Conservation (phyloP, 169 alveolate genomes). For the Perkinsus olseni region DNA sequence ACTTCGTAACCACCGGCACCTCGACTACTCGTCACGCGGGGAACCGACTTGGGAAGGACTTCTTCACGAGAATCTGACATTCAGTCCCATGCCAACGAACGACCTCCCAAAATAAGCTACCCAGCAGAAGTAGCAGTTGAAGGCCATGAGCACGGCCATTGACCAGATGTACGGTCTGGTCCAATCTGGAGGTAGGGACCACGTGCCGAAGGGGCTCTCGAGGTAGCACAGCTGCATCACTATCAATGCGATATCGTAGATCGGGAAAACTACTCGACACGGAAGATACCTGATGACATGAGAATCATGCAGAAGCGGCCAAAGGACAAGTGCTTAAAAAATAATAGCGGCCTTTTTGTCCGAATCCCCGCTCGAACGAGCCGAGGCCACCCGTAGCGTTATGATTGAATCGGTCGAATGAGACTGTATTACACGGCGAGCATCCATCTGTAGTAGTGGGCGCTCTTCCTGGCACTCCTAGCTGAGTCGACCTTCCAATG, state of each 20-base stretch:
- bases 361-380: too few species aligned
- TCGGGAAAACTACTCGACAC: not conserved
- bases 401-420: too few species aligned
- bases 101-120: not conserved
- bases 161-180: not conserved
- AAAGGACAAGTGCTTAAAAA: too few species aligned
- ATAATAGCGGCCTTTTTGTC: too few species aligned
- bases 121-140: not conserved
- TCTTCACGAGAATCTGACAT: not conserved
- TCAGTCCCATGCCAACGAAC: not conserved
- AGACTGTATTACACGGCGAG: not conserved
- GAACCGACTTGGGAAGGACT: not conserved
- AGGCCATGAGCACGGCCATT: not conserved
- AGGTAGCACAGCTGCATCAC: not conserved
- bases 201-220: not conserved
- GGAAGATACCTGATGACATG: not conserved
- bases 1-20: not conserved
- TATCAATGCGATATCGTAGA: not conserved
- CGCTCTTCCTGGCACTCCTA: not conserved
- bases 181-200: not conserved
- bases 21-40: not conserved
- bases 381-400: too few species aligned
- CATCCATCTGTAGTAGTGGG: not conserved
- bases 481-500: not conserved
- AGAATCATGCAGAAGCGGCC: too few species aligned